Evolutionary conservation across 768 basidiomycete genomes (phyloP).

Genomic region (Phaeotremella fagi): DNA sequence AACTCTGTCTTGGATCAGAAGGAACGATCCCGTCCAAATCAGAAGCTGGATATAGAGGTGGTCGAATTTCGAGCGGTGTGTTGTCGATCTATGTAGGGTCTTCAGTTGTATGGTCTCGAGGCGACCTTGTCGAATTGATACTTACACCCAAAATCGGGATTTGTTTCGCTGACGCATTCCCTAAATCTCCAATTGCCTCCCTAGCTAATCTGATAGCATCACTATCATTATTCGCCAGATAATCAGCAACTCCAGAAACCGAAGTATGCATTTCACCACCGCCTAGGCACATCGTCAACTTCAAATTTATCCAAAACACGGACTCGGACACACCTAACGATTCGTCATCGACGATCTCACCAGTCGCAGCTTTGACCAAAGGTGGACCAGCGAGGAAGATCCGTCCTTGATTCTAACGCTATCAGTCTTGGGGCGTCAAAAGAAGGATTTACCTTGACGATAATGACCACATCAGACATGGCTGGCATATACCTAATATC

Average conservation of each 20-base stretch:
- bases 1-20: constrained; percentile 77
- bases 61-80: constrained; percentile 3
- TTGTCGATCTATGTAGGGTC: neutral
- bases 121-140: neutral
- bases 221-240: constrained; percentile 31
- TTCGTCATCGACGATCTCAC: constrained; percentile 88
- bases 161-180: constrained; percentile 10
- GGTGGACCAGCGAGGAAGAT: constrained; percentile 95
- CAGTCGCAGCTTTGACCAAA: constrained; percentile 88
- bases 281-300: constrained; percentile 7
- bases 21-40: constrained; percentile 91
- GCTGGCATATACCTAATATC: constrained; percentile 67
- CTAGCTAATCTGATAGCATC: constrained; percentile 36
- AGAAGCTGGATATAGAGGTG: constrained; percentile 68
- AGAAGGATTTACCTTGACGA: constrained; percentile 26
- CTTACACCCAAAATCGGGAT: neutral
- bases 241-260: constrained; percentile 42
- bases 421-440: too few species aligned
- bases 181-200: constrained; percentile 37
- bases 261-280: constrained; percentile 45
- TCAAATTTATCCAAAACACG: neutral
- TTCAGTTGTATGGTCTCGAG: neutral
- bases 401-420: constrained; percentile 81
- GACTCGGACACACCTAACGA: constrained; percentile 60
- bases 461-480: constrained; percentile 77